Conservation (phyloP, 2,329 filamentous ascomycete species). For the Venturia oleaginea region DNA sequence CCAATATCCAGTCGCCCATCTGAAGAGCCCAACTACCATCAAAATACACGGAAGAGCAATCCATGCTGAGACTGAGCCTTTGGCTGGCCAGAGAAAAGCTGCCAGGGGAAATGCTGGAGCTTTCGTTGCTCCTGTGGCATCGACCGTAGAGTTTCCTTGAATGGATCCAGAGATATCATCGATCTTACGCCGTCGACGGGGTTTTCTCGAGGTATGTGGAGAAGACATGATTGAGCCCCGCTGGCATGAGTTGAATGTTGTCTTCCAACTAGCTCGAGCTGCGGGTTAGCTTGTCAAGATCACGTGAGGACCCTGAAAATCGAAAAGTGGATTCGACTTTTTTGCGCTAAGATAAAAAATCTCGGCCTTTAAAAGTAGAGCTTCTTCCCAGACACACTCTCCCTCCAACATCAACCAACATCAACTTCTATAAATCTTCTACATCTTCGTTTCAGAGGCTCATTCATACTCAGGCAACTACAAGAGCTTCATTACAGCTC, state of each 20-base stretch:
- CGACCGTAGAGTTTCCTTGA: constrained; percentile 2
- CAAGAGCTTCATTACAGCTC: constrained; percentile 5
- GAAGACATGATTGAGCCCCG: neutral
- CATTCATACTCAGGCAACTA: constrained; percentile 1
- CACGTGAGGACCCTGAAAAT: constrained; percentile 2
- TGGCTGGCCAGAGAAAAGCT: constrained; percentile 88
- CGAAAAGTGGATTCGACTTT: neutral
- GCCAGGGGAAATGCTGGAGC: constrained; percentile 78
- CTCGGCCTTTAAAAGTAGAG: neutral
- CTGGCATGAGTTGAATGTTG: neutral
- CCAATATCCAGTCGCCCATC: constrained; percentile 89
- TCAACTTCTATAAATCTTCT: neutral
- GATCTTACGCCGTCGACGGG: constrained; percentile 8
- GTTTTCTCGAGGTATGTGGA: constrained; percentile 10
- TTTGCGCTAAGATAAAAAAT: neutral
- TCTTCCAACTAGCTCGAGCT: neutral
- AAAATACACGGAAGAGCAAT: constrained; percentile 77
- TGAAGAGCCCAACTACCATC: constrained; percentile 83
- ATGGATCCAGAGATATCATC: neutral
- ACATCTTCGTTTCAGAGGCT: neutral
- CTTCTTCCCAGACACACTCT: neutral
- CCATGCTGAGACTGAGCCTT: constrained; percentile 82
- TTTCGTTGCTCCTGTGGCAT: constrained; percentile 2
- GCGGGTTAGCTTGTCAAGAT: neutral
- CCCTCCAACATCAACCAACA: neutral